phyloP scores from a whole-genome alignment of 768 basidiomycete genomes.

The Tricholoma furcatifolium region DNA sequence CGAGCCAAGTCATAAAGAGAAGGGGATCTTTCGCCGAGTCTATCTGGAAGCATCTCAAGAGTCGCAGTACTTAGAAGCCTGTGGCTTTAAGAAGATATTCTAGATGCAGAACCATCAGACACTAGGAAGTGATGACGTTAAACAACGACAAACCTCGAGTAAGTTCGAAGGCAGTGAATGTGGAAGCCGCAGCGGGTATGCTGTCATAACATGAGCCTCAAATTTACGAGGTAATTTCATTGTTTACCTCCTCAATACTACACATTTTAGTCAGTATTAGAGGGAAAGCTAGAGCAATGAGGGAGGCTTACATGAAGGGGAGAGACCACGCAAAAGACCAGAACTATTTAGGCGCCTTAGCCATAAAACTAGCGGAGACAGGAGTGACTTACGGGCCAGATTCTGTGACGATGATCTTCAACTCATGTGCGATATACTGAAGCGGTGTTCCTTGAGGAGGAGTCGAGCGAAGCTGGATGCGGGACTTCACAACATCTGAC shows the following conservation, averaged over 20 bases:
- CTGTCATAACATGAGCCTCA: conserved; percentile 34
- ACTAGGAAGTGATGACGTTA: not conserved
- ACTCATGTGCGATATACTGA: conserved; percentile 73
- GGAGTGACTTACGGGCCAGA: conserved; percentile 61
- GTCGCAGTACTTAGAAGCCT: conserved; percentile 30
- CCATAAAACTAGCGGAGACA: not conserved
- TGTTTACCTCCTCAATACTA: conserved; percentile 63
- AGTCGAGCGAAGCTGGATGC: conserved; percentile 73
- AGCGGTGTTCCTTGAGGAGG: conserved; percentile 76
- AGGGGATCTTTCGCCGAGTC: conserved; percentile 22
- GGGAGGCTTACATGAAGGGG: conserved; percentile 65
- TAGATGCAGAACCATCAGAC: conserved; percentile 16
- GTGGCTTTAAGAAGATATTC: conserved; percentile 37
- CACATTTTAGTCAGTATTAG: not conserved
- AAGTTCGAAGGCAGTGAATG: conserved; percentile 87
- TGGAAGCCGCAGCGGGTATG: conserved; percentile 89
- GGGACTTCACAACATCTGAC: conserved; percentile 87
- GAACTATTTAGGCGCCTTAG: conserved; percentile 29
- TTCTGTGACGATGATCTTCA: conserved; percentile 66
- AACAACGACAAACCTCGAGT: conserved; percentile 55
- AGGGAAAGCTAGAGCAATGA: not conserved
- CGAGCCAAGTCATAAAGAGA: conserved; percentile 33
- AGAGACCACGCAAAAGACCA: conserved; percentile 72
- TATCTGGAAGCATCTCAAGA: not conserved
- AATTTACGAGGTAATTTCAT: not conserved